A percentile compares a stretch with the other conserved stretches of the same genome.
Evolutionary conservation across 2,329 filamentous ascomycete genomes (phyloP).

Genomic region (Colletotrichum neosansevieriae): DNA sequence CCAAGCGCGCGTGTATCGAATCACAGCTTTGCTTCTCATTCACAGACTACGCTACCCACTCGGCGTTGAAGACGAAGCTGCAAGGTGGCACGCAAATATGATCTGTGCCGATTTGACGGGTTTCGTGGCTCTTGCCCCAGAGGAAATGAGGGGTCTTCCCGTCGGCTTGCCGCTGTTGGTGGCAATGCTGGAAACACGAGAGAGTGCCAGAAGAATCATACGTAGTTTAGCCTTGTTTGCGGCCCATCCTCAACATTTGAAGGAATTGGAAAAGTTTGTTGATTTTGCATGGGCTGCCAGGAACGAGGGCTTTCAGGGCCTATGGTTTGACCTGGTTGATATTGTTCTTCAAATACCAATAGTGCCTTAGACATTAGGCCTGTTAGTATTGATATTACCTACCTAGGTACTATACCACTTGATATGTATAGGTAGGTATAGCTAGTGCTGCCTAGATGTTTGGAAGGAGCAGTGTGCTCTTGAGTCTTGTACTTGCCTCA

Average conservation of each 20-base stretch:
- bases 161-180: conserved; percentile 3
- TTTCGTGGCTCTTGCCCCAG: neutral
- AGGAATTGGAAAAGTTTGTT: neutral
- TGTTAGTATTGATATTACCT: no score
- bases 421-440: no score
- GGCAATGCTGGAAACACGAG: conserved; percentile 1
- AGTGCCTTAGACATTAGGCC: neutral
- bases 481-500: no score
- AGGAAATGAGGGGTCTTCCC: conserved; percentile 7
- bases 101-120: conserved; percentile 2
- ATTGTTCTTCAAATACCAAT: neutral
- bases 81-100: neutral
- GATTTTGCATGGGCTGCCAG: neutral
- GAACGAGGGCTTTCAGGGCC: neutral
- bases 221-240: neutral
- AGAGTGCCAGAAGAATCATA: neutral
- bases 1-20: conserved; percentile 3
- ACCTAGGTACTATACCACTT: no score
- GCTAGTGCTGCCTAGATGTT: neutral
- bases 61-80: neutral
- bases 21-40: neutral
- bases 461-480: no score
- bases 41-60: neutral
- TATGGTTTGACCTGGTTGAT: conserved; percentile 2
- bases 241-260: conserved; percentile 1